phyloP scores from a whole-genome alignment of 352 stramenopile species.

The Phytophthora brassicae region DNA sequence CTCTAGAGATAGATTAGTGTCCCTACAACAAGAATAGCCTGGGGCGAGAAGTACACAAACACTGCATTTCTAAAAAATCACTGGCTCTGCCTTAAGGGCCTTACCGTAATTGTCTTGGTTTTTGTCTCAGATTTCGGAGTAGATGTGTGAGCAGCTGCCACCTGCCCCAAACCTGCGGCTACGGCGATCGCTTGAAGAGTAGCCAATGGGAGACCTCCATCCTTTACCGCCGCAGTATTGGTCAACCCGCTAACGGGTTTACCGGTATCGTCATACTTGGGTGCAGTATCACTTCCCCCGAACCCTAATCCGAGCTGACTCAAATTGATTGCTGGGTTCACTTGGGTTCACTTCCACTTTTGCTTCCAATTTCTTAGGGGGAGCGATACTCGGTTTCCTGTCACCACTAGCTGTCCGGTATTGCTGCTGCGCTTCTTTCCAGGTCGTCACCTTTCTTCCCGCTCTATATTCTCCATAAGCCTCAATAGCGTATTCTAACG shows the following conservation, averaged over 20 bases:
- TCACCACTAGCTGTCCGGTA: not conserved
- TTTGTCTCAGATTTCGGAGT: too few relatives aligned
- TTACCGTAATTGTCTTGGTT: too few relatives aligned
- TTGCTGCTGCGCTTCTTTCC: not conserved
- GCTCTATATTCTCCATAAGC: not conserved
- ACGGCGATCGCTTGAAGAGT: too few relatives aligned
- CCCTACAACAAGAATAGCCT: too few relatives aligned
- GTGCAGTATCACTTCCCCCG: not conserved
- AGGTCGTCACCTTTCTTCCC: not conserved
- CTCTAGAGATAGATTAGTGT: too few relatives aligned
- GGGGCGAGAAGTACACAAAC: too few relatives aligned
- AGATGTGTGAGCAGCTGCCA: too few relatives aligned
- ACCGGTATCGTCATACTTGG: not conserved
- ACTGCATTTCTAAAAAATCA: too few relatives aligned
- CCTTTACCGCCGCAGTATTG: too few relatives aligned
- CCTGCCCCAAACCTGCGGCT: too few relatives aligned
- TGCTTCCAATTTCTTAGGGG: not conserved
- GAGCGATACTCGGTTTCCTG: not conserved
- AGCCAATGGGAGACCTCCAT: too few relatives aligned
- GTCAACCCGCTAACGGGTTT: not conserved
- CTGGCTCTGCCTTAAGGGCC: too few relatives aligned
- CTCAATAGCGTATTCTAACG: not conserved
- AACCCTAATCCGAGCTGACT: not conserved
- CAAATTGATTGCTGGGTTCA: not conserved
- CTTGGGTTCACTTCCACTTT: not conserved